These are phyloP conservation scores for Ascochyta lentis DNA, from an alignment of 2,329 filamentous ascomycete species.

Conservation along the genomic window DNA sequence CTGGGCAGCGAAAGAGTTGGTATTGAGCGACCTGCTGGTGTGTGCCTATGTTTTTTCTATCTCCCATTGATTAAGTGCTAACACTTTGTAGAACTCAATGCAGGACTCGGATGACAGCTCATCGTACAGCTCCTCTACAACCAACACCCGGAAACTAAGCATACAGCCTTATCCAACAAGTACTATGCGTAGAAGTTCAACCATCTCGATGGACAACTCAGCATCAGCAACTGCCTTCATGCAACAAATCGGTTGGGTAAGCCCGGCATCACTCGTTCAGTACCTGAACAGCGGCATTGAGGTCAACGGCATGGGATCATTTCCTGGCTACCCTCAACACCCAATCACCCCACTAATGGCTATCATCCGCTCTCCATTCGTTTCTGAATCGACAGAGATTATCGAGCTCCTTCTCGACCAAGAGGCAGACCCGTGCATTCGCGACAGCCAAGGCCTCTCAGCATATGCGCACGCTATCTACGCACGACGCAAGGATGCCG, in stretches of 20 bases:
- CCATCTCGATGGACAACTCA: conserved; percentile 1
- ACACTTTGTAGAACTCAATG: conserved; percentile 7
- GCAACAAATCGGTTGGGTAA: conserved; percentile 18
- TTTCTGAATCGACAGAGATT: conserved; percentile 15
- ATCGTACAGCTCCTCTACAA: conserved; percentile 12
- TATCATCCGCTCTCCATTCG: conserved; percentile 17
- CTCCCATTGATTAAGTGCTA: not conserved
- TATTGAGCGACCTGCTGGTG: conserved; percentile 14
- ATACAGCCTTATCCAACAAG: conserved; percentile 16
- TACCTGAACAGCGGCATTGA: conserved; percentile 18
- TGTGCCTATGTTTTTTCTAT: not conserved
- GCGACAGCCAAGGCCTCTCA: conserved; percentile 15
- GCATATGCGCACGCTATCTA: conserved; percentile 18
- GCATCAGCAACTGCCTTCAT: conserved; percentile 18
- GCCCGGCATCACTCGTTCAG: conserved; percentile 17
- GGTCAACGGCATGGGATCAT: conserved; percentile 15
- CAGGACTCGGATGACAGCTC: conserved; percentile 18
- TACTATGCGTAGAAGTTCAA: conserved; percentile 12
- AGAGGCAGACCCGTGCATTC: conserved; percentile 16
- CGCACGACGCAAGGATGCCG: conserved; percentile 12
- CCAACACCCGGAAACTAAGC: conserved; percentile 3
- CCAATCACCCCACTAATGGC: conserved; percentile 18
- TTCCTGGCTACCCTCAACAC: conserved; percentile 17
- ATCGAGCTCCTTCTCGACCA: conserved; percentile 16
- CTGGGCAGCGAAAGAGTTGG: conserved; percentile 15